Base-by-base conservation (phyloP, 2,329 filamentous ascomycete genomes). In the Xylariaceae sp. region DNA sequence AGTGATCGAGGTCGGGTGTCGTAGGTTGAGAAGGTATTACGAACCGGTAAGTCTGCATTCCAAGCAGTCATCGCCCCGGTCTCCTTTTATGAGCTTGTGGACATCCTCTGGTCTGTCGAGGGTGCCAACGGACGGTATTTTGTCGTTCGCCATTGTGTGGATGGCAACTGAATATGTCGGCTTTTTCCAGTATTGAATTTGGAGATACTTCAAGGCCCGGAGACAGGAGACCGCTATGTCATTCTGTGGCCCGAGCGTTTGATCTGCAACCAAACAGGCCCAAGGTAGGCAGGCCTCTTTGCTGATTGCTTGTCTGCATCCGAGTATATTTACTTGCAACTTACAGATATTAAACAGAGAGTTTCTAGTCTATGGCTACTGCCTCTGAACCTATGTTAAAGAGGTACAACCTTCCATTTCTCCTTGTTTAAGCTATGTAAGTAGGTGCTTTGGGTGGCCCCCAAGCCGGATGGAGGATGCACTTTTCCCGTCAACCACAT, bases 1-100 rank as follows among this genome's bases (percentile, higher is more conserved):
- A 28, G 7, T 28, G 22, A 28, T 28, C 22, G 7, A 28, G 22
- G 22, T 28, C 7, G 22, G 22, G 7, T 28, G 22, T 28, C 22
- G 22, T 28, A 28, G 22, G 22, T 28, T 28, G 19, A 9, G 33
- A 36, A 31, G 41, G 31, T 14, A 33, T 38, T 19, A 75, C 79
- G 64, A 72, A 90, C 89, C 89, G 48, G 90, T 76, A 31, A 90
- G 69, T 64, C 81, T 82, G 73, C 89, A 94, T 33, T 86, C 75
- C 39, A 83, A 73, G 69, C 89, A 93, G 71, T 93, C 83, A 40
- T 86, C 79, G 53, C 73, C 77, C 19, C 78, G 74, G 62, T 83
- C 80, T 61, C 78, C 68, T 54, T 78, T 79, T 34, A 84, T 70
- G 39, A 84, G 73, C 18, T 75, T 80, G 57, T 88, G 71, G 46